A percentile compares a stretch with the other conserved stretches of the same genome.
Evolutionary conservation across 306 rosid species (phyloP).

Genomic region (Prunus dulcis): DNA sequence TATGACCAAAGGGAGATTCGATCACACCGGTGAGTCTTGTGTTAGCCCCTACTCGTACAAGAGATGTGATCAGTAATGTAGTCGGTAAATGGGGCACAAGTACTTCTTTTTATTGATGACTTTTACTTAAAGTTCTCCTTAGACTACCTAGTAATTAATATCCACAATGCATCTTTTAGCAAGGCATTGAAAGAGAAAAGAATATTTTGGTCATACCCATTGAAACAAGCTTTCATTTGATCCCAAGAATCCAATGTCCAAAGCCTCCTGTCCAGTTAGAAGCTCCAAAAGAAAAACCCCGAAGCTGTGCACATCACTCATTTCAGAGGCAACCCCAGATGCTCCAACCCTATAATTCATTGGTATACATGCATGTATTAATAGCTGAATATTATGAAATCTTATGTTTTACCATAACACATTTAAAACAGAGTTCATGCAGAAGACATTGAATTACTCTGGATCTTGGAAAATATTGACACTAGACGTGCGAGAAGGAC

Average conservation of each 20-base stretch:
- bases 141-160: not conserved
- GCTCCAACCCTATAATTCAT: conserved; percentile 26
- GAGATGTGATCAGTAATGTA: not conserved
- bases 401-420: not conserved
- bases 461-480: conserved; percentile 42
- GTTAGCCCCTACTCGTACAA: not conserved
- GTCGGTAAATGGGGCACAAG: not conserved
- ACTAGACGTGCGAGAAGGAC: conserved; percentile 37
- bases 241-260: conserved; percentile 32
- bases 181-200: not conserved
- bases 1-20: not conserved
- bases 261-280: conserved; percentile 42
- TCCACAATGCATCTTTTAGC: not conserved
- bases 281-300: conserved; percentile 49
- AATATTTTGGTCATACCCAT: conserved; percentile 27
- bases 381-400: not conserved
- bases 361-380: not conserved
- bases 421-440: conserved; percentile 10
- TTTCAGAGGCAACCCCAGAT: conserved; percentile 20
- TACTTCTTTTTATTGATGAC: not conserved
- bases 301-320: conserved; percentile 47
- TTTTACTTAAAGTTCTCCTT: not conserved
- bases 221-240: conserved; percentile 42
- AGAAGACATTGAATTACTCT: conserved; percentile 31
- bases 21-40: not conserved